Percentiles rank a stretch among this genome's conserved stretches.
These are phyloP conservation scores for Phytophthora sp. DNA, from an alignment of 352 stramenopile species.

Conservation along the genomic window DNA sequence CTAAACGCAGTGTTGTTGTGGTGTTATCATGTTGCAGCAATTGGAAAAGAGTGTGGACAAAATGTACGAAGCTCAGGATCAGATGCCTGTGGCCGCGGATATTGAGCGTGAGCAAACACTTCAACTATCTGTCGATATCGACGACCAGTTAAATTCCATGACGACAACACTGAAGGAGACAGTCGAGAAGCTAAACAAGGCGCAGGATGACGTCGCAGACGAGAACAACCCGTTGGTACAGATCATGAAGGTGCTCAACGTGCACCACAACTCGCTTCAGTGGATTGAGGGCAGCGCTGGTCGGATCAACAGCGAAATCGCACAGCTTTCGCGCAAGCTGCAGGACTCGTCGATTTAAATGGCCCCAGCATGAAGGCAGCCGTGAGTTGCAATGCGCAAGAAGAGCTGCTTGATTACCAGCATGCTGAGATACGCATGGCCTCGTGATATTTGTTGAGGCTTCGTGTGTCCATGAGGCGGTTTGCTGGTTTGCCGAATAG, in stretches of 20 bases:
- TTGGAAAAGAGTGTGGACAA: constrained; percentile 90
- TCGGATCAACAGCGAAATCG: constrained; percentile 71
- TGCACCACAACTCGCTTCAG: constrained; percentile 89
- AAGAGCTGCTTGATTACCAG: constrained; percentile 25
- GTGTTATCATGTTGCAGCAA: constrained; percentile 49
- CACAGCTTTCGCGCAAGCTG: constrained; percentile 70
- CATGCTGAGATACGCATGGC: constrained; percentile 46
- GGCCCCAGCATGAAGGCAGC: constrained; percentile 11
- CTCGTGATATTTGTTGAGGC: constrained; percentile 50
- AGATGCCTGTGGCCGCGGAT: constrained; percentile 84
- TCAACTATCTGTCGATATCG: constrained; percentile 86
- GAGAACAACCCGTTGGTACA: constrained; percentile 84
- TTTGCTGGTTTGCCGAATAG: constrained; percentile 30
- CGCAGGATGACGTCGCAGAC: constrained; percentile 70
- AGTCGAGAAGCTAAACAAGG: constrained; percentile 88
- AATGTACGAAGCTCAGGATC: constrained; percentile 87
- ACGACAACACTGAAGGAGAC: constrained; percentile 88
- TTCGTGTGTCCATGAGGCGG: constrained; percentile 38
- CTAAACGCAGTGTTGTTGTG: constrained; percentile 1
- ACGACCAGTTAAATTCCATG: constrained; percentile 89
- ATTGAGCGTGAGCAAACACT: constrained; percentile 89
- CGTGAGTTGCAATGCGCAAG: constrained; percentile 30
- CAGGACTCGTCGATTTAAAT: constrained; percentile 68
- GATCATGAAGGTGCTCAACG: constrained; percentile 91
- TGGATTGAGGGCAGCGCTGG: constrained; percentile 83